Evolutionary conservation across 331 rosid species (phyloP), one percentile per base, ranked within the genome.

Genomic region (Phaseolus coccineus): DNA sequence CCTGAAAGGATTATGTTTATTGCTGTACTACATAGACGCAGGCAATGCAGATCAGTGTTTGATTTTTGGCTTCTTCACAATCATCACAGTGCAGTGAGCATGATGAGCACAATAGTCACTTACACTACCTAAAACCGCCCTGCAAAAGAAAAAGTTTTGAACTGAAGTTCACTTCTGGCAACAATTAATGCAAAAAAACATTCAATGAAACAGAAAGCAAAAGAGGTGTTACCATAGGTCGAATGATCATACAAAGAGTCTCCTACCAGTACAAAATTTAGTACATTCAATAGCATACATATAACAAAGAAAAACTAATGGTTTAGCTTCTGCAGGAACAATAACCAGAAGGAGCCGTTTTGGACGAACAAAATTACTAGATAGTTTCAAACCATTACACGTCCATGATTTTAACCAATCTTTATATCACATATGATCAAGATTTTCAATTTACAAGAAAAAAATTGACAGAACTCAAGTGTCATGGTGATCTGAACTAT

Each of bases 101-200:
- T 90, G 95, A 82, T 92, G 97, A 77, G 87, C 85, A 80, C 93
- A 88, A 33, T 84, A 88, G 75, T 92, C 97, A 80, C 97, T 90
- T 2, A 90, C 93, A 50, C 97, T 92, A 6, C 97, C 96, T 61
- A 92, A 63, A 61, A 92, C 88, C 35, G 89, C 97, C 92, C 96
- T 89, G 96, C 81, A 82, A 39, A 13, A 24, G 1, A 28, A 28
- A 28, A 28, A 1, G 2, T 1, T 28, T 28, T 28, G 31, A 19
- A 19, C 22, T 19, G 22, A 19, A 19, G 0, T 19, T 19, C 22
- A 19, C 22, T 19, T 19, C 22, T 19, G 22, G 22, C 22, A 28
- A 28, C 31, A 28, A 28, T 28, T 28, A 56, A 56, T 56, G 31
- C 22, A 19, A 13, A 40, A 28, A 53, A 64, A 53, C 4, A 33